Base-by-base conservation (phyloP, 768 basidiomycete genomes). In the Trametes meyenii region DNA sequence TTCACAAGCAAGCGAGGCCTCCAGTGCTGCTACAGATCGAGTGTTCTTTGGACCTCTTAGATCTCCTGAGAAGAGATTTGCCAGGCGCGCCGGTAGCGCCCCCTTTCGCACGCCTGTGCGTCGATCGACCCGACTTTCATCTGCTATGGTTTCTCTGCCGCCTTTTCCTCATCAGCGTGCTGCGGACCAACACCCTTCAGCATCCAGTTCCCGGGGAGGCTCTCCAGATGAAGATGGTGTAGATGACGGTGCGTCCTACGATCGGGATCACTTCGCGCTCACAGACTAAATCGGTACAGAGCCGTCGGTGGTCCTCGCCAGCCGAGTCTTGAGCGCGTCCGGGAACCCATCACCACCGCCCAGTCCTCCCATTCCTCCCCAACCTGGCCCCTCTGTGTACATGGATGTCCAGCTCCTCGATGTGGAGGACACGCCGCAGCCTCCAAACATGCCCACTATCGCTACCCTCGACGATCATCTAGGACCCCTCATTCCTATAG, bases 321-420 rank as follows among this genome's bases (percentile, higher is more conserved):
- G 77, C 63, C 85, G 75, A 73, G 83, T 92, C 48, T 79, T 87
- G 46, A 80, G 84, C 51, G 90, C 90, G 53, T 82, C 84, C 59
- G 85, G 85, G 67, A 92, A 92, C 67, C 90, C 90, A 17, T 92
- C 90, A 17, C 89, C 90, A 17, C 84, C 84, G 5, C 84, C 84
- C 1, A 69, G 65, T 45, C 67, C 70, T 13, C 56, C 63, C 1
- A 40, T 43, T 17, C n/a, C 58, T 16, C 29, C 62, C 24, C 29
- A 67, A 54, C 43, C 66, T 66, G 48, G 64, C 51, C 45, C 65
- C 52, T 50, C 65, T 55, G 26, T 51, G 11, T 58, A 19, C 58
- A 43, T 43, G 40, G 56, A 63, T 54, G 38, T 49, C 16, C 54
- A 55, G 33, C 46, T 60, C 16, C 39, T 64, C n/a, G 54, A 64